Percentiles rank a stretch among this genome's conserved stretches.
Conservation (phyloP, 1,284 basidiomycete genomes). For the Melampsora larici-populina region DNA sequence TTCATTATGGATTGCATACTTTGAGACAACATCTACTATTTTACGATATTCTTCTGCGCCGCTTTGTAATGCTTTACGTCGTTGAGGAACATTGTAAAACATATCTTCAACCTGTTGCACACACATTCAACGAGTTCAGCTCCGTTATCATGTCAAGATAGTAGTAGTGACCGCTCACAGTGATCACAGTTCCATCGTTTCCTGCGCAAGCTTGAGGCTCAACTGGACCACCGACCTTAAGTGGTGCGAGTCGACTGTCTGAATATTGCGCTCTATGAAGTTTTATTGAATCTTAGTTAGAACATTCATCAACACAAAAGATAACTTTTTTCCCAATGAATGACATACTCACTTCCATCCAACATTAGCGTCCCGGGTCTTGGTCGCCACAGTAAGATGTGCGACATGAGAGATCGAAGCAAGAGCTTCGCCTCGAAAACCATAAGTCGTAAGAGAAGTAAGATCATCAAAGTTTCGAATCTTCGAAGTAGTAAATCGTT, state of each 20-base stretch:
- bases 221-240: conserved; percentile 65
- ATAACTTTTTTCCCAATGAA: not conserved
- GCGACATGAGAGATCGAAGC: conserved; percentile 95
- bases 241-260: conserved; percentile 55
- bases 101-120: conserved; percentile 76
- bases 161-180: conserved; percentile 58
- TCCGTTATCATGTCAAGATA: not conserved
- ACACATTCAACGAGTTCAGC: conserved; percentile 4
- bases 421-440: conserved; percentile 94
- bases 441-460: conserved; percentile 81
- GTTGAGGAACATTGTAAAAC: conserved; percentile 89
- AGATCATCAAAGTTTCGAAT: conserved; percentile 82
- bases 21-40: conserved; percentile 87
- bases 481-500: conserved; percentile 95
- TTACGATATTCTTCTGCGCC: conserved; percentile 87
- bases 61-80: conserved; percentile 78
- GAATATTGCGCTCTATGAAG: conserved; percentile 28
- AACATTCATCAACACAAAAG: conserved; percentile 56
- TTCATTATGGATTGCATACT: conserved; percentile 90
- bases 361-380: conserved; percentile 72
- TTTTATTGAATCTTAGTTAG: no score
- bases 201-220: conserved; percentile 88
- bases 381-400: conserved; percentile 81
- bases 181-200: conserved; percentile 88
- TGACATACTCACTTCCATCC: conserved; percentile 79